Evolutionary conservation across 2,329 filamentous ascomycete species (phyloP).

Genomic region (Botrytis cinerea): DNA sequence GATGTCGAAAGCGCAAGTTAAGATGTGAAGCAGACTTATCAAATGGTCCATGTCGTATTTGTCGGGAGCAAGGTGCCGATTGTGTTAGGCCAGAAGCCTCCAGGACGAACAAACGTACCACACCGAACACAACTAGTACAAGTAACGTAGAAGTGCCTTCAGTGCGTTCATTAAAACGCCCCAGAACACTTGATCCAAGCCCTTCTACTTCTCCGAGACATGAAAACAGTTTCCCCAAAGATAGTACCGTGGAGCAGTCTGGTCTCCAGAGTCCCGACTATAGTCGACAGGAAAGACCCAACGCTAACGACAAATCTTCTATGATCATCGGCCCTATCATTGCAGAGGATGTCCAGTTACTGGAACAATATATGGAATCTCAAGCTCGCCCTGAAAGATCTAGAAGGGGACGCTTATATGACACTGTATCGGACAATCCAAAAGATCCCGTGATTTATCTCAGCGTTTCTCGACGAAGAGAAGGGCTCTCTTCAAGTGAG

Average conservation of each 20-base stretch:
- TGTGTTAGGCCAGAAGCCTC: background rate
- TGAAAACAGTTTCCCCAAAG: background rate
- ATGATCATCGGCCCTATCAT: slow-evolving; percentile 59
- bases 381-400: slow-evolving; percentile 37
- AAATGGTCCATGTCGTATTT: background rate
- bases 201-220: background rate
- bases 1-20: slow-evolving; percentile 10
- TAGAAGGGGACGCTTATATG: background rate
- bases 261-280: slow-evolving; percentile 1
- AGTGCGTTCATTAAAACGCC: background rate
- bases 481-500: slow-evolving; percentile 44
- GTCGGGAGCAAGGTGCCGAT: background rate
- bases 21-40: slow-evolving; percentile 10
- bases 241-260: background rate
- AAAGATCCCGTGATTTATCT: slow-evolving; percentile 47
- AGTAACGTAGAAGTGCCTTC: background rate
- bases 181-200: background rate
- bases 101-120: background rate
- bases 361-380: slow-evolving; percentile 58
- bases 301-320: background rate
- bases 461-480: slow-evolving; percentile 34
- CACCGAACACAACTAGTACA: background rate
- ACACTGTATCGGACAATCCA: slow-evolving; percentile 45
- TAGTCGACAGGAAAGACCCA: background rate
- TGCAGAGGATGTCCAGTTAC: slow-evolving; percentile 60